A percentile compares a stretch with the other conserved stretches of the same genome.
These are phyloP conservation scores for Hyphopichia burtonii DNA, from an alignment of 1,139 yeast genomes.

Conservation along the genomic window DNA sequence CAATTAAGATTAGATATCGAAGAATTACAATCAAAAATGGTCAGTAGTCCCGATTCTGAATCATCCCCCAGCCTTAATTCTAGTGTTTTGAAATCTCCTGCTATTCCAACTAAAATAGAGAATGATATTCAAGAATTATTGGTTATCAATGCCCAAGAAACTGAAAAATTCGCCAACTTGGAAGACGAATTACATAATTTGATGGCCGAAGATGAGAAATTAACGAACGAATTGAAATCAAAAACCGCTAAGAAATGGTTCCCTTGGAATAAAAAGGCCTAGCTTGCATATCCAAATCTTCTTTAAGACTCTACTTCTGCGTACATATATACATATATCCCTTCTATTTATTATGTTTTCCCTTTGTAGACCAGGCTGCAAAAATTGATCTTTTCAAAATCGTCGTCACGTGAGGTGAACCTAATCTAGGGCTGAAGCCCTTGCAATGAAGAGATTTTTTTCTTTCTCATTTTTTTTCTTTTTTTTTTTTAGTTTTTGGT, in stretches of 20 bases:
- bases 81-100: constrained; percentile 18
- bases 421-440: not conserved
- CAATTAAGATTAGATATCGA: constrained; percentile 53
- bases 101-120: constrained; percentile 43
- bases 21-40: constrained; percentile 46
- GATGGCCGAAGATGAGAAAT: constrained; percentile 24
- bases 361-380: not conserved
- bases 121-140: constrained; percentile 48
- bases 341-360: not conserved
- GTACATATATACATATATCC: too few relatives aligned
- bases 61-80: constrained; percentile 7
- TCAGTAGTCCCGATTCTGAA: constrained; percentile 13
- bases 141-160: constrained; percentile 53
- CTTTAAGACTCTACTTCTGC: too few relatives aligned
- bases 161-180: constrained; percentile 52
- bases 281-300: not conserved
- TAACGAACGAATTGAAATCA: constrained; percentile 26
- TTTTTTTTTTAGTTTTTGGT: not conserved
- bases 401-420: not conserved
- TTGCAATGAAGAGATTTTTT: too few relatives aligned
- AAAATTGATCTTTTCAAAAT: not conserved
- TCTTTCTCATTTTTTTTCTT: not conserved
- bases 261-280: constrained; percentile 21
- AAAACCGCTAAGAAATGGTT: constrained; percentile 32
- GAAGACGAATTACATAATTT: constrained; percentile 47